These are phyloP conservation scores for Coemansia sp. DNA, from an alignment of 192 early-diverging fungal species.

Conservation along the genomic window DNA sequence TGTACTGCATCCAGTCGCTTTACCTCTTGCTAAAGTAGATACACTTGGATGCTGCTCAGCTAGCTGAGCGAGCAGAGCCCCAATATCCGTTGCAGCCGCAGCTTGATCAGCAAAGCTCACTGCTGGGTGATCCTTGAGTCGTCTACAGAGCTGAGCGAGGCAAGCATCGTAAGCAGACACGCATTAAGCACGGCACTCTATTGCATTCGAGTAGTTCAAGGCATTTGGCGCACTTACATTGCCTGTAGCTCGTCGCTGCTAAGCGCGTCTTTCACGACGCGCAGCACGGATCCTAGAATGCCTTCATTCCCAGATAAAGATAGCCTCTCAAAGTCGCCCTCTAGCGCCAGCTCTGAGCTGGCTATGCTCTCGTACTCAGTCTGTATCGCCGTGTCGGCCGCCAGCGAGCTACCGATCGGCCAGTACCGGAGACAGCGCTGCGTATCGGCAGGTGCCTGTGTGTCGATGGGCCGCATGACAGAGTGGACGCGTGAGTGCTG, in stretches of 20 bases:
- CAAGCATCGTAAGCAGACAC: not conserved
- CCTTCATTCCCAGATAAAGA: conserved; percentile 6
- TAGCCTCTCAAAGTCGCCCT: conserved; percentile 27
- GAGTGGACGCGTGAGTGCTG: not conserved
- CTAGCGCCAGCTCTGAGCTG: conserved; percentile 19
- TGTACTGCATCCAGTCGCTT: not conserved
- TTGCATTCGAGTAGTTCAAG: not conserved
- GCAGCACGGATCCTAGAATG: conserved; percentile 9
- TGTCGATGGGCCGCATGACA: conserved; percentile 39
- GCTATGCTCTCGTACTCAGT: conserved; percentile 26
- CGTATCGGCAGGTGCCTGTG: conserved; percentile 34
- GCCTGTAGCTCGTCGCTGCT: conserved; percentile 26
- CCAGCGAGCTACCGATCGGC: conserved; percentile 26
- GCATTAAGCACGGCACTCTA: not conserved
- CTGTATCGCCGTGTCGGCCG: conserved; percentile 23
- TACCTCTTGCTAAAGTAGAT: not conserved
- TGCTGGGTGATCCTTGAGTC: not conserved
- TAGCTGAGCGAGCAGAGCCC: conserved; percentile 7
- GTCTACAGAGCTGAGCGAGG: not conserved
- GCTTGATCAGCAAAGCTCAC: not conserved
- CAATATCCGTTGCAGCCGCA: not conserved
- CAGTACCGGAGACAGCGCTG: conserved; percentile 46
- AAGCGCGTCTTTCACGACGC: conserved; percentile 26
- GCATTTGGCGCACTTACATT: conserved; percentile 20
- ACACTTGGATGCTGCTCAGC: conserved; percentile 18